These are phyloP conservation scores for Hymenoscyphus repandus DNA, from an alignment of 2,329 filamentous ascomycete species.

Conservation along the genomic window DNA sequence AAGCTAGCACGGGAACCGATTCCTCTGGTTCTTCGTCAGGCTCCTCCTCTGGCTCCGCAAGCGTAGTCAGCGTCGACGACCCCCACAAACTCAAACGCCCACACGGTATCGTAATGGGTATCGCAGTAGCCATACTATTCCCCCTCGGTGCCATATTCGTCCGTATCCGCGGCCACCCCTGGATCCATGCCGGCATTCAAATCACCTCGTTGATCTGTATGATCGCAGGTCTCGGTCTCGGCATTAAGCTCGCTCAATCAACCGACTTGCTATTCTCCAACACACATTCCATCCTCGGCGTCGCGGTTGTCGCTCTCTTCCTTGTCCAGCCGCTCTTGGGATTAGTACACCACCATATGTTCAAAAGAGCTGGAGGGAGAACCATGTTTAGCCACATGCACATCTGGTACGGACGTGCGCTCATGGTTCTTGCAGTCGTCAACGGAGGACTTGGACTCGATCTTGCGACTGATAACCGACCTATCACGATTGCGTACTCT, in stretches of 20 bases:
- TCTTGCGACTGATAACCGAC: slow-evolving; percentile 37
- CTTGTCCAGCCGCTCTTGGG: slow-evolving; percentile 55
- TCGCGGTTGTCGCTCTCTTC: slow-evolving; percentile 48
- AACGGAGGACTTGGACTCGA: slow-evolving; percentile 59
- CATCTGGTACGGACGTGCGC: slow-evolving; percentile 55
- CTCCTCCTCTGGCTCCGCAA: neutral
- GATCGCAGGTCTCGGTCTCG: slow-evolving; percentile 56
- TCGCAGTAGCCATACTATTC: slow-evolving; percentile 54
- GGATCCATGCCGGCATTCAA: slow-evolving; percentile 53
- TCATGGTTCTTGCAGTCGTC: slow-evolving; percentile 54
- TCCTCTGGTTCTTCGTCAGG: neutral
- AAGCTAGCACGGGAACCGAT: too few relatives aligned
- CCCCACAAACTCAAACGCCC: slow-evolving; percentile 28
- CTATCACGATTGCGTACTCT: slow-evolving; percentile 48
- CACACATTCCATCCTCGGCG: slow-evolving; percentile 52
- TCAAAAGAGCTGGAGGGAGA: slow-evolving; percentile 41
- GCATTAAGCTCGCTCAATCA: slow-evolving; percentile 43
- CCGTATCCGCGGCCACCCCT: slow-evolving; percentile 47
- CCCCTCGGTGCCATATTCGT: slow-evolving; percentile 57
- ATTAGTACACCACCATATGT: slow-evolving; percentile 51
- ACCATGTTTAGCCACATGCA: slow-evolving; percentile 50
- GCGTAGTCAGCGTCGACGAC: neutral
- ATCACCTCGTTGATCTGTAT: slow-evolving; percentile 48
- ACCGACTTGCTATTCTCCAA: slow-evolving; percentile 41
- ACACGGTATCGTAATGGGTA: slow-evolving; percentile 57